Evolutionary conservation across 148 eudicot species (phyloP).

Genomic region (Limonium bicolor): DNA sequence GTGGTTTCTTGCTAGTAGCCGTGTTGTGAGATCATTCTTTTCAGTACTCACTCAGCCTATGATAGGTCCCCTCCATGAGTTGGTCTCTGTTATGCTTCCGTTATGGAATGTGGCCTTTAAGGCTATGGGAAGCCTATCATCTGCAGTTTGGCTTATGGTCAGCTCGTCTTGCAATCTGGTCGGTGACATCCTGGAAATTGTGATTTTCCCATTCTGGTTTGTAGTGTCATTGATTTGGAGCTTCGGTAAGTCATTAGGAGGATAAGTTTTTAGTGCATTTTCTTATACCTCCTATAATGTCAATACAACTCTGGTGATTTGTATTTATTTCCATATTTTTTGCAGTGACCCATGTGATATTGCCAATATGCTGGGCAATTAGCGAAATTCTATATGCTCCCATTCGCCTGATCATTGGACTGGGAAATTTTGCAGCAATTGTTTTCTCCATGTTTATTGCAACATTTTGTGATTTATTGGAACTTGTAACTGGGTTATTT

Average conservation of each 20-base stretch:
- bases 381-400: slow-evolving; percentile 74
- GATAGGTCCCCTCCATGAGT: slow-evolving; percentile 45
- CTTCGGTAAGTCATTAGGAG: slow-evolving; percentile 41
- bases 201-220: slow-evolving; percentile 65
- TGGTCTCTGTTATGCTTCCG: slow-evolving; percentile 39
- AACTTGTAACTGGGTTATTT: slow-evolving; percentile 32
- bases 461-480: slow-evolving; percentile 35
- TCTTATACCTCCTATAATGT: no score
- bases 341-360: slow-evolving; percentile 51
- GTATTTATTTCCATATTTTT: no score
- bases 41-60: slow-evolving; percentile 71
- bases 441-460: slow-evolving; percentile 23
- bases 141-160: slow-evolving; percentile 31
- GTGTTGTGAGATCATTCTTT: slow-evolving; percentile 50
- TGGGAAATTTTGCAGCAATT: slow-evolving; percentile 28
- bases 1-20: slow-evolving; percentile 67
- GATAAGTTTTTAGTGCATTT: neutral
- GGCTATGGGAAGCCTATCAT: slow-evolving; percentile 24
- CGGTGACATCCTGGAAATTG: slow-evolving; percentile 31
- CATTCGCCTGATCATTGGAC: slow-evolving; percentile 42
- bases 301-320: no score
- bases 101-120: slow-evolving; percentile 37
- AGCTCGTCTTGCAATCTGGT: slow-evolving; percentile 42
- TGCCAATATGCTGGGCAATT: slow-evolving; percentile 62
- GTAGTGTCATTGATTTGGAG: slow-evolving; percentile 42